Conservation (phyloP, 2,329 filamentous ascomycete species). For the Trichoderma aggressivum region DNA sequence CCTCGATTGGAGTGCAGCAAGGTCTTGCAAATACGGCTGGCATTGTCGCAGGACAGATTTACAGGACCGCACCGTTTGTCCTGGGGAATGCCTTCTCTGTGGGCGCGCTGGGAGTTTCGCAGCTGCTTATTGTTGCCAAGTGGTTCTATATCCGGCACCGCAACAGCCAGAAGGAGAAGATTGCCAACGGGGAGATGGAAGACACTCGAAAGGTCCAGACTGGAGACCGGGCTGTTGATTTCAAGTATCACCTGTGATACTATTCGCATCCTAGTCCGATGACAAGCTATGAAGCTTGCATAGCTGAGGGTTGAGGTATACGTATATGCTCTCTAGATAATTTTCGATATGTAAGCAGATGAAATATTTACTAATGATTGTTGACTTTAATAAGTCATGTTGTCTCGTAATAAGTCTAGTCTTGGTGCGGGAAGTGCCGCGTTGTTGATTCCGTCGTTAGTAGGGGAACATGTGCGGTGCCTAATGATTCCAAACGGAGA, state of each 20-base stretch:
- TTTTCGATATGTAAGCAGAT: neutral
- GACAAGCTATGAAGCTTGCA: neutral
- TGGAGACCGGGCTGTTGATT: conserved; percentile 46
- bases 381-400: neutral
- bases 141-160: conserved; percentile 42
- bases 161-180: conserved; percentile 39
- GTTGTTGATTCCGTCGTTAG: neutral
- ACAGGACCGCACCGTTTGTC: conserved; percentile 32
- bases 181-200: conserved; percentile 39
- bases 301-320: neutral
- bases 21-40: conserved; percentile 46
- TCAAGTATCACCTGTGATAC: conserved; percentile 41
- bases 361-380: neutral
- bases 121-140: conserved; percentile 37
- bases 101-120: conserved; percentile 29
- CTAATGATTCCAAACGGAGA: neutral
- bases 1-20: conserved; percentile 44
- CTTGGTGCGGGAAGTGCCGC: neutral
- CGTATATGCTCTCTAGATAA: neutral
- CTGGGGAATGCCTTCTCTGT: conserved; percentile 31
- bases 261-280: neutral
- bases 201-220: conserved; percentile 44
- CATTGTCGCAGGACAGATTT: conserved; percentile 41
- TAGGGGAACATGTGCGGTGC: neutral
- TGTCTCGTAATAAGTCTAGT: neutral